A percentile compares a stretch with the other conserved stretches of the same genome.
These are phyloP conservation scores for Debaryomycetaceae sp. DNA, from an alignment of 1,139 yeast genomes.

Conservation along the genomic window DNA sequence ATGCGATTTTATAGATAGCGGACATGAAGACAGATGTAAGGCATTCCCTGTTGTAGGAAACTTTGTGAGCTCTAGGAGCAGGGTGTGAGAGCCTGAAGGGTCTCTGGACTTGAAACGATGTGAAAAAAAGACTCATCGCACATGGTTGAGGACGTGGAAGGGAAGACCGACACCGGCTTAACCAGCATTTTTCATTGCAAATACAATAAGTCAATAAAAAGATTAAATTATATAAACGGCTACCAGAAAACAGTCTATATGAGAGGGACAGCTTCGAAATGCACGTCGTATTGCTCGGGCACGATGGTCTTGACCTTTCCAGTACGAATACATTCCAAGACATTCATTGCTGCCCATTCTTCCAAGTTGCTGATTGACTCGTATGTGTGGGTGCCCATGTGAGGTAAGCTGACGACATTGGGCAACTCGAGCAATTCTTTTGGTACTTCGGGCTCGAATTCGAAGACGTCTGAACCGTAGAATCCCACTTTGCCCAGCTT, in stretches of 20 bases:
- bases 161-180: no score
- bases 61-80: no score
- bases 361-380: constrained; percentile 61
- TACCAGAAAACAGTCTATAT: background rate
- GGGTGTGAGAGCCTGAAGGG: no score
- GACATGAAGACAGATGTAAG: no score
- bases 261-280: constrained; percentile 2
- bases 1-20: no score
- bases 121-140: no score
- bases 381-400: constrained; percentile 74
- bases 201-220: background rate
- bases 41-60: no score
- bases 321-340: constrained; percentile 38
- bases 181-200: background rate
- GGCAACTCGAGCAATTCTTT: constrained; percentile 52
- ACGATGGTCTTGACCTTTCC: constrained; percentile 67
- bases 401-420: constrained; percentile 68
- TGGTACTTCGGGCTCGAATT: constrained; percentile 71
- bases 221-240: constrained; percentile 1
- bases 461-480: constrained; percentile 83
- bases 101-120: no score
- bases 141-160: no score
- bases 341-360: constrained; percentile 49
- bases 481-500: constrained; percentile 67
- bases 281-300: constrained; percentile 50